These are phyloP conservation scores for Penicillium roqueforti DNA, from an alignment of 495 filamentous ascomycete genomes.

Conservation along the genomic window DNA sequence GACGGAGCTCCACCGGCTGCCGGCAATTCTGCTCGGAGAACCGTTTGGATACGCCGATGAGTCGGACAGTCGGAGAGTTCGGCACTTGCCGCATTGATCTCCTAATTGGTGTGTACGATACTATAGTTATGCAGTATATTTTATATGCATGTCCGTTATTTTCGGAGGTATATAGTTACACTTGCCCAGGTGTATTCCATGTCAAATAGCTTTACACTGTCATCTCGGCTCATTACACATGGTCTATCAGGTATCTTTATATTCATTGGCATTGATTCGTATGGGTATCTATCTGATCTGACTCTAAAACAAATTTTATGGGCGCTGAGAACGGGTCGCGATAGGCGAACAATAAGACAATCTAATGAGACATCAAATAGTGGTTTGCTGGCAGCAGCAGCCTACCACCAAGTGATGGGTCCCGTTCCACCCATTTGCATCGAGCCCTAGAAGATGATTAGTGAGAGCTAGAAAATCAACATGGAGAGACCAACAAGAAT, in stretches of 20 bases:
- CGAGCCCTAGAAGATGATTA: conserved; percentile 36
- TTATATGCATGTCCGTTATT: too few relatives aligned
- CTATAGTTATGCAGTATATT: too few relatives aligned
- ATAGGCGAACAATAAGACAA: conserved; percentile 5
- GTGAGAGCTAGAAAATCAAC: background rate
- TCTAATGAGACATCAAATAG: background rate
- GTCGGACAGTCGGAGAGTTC: conserved; percentile 22
- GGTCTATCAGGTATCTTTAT: background rate
- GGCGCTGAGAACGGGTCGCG: background rate
- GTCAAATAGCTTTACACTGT: too few relatives aligned
- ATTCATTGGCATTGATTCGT: conserved; percentile 9
- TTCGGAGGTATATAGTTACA: too few relatives aligned
- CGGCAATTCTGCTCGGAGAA: conserved; percentile 14
- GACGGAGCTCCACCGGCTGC: conserved; percentile 20
- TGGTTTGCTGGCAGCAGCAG: background rate
- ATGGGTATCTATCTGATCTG: conserved; percentile 28
- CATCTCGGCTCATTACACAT: too few relatives aligned
- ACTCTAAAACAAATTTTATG: conserved; percentile 13
- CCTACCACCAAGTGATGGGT: conserved; percentile 49
- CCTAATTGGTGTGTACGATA: background rate
- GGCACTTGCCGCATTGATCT: background rate
- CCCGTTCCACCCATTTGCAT: conserved; percentile 52
- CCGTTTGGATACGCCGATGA: conserved; percentile 14
- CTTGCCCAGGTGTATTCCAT: too few relatives aligned
- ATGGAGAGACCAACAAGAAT: conserved; percentile 51